Evolutionary conservation across 2,329 filamentous ascomycete genomes (phyloP), one percentile per base, ranked within the genome.

Genomic region (Fusarium siculi): DNA sequence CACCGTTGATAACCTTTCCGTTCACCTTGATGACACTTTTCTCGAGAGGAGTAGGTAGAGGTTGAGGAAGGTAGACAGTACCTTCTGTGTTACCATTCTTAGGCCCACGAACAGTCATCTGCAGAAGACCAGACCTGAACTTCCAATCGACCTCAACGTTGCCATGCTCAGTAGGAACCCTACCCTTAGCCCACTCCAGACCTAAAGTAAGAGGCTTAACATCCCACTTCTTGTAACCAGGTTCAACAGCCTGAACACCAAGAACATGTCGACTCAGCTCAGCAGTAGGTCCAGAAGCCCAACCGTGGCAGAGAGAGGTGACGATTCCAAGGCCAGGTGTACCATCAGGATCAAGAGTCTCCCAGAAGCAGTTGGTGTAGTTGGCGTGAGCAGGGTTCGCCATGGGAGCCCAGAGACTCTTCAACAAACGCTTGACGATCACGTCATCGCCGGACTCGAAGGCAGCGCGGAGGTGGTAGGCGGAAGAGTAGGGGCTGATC

Each of bases 351-450:
- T 66, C 23, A 1, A 65, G 28, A 6, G 59, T 66, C 28, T 66
- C 63, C 63, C 63, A 66, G 47, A 66, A 66, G 2, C 47, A 56
- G 10, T 66, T 64, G 1, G 47, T 66, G 2, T 66, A 66, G 23
- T 66, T 64, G 1, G 6, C 21, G 3, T 66, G 14, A 0, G 40
- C 2, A 1, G 59, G 59, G 2, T 49, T 36, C 0, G 63, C 36
- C 47, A 66, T 66, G 0, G 63, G 47, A 1, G 40, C 63, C 63
- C 63, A 66, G 0, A 66, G 34, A 4, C 40, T 32, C 18, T 56
- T 56, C 2, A 64, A 36, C 2, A 64, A 7, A 0, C 32, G 28
- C 0, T 12, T 25, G 3, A 15, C 36, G 0, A 43, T 19, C 2
- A 56, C 19, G 0, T 25, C 39, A 1, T 66, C 40, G 0, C 21